Evolutionary conservation across 2,329 filamentous ascomycete genomes (phyloP), one percentile per base, ranked within the genome.

Genomic region (Berkeleyomyces rouxiae): DNA sequence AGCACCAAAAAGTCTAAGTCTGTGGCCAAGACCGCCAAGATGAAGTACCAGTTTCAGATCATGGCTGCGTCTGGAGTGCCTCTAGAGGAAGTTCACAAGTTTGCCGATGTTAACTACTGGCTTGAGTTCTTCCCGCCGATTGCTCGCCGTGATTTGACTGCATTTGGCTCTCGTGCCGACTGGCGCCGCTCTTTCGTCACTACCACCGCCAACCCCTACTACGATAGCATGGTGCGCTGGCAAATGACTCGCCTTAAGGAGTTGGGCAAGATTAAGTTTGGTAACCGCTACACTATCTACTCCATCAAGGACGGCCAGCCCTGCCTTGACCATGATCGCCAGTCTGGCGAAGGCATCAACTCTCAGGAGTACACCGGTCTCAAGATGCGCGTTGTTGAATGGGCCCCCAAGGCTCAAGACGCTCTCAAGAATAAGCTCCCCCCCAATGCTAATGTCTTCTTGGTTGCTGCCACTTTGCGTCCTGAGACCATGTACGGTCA

Each of bases 401-500:
- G 91, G 91, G 82, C 90, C 0, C 83, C 87, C 39, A 80, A 85
- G 66, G 87, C 90, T 33, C 82, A 83, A 67, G 82, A 86, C 67
- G 76, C 82, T 61, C 75, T 97, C 64, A 81, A 86, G 71, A 85
- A 82, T 67, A 93, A 92, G 76, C 76, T 97, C 3, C 88, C 92
- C 4, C 80, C 84, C 43, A 84, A 82, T 67, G 86, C 88, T 55
- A 87, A 87, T 66, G 86, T 96, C 63, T 97, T 86, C 77, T 87
- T 97, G 69, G 83, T 97, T 10, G 88, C 93, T 10, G 93, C 93
- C 13, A 97, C 93, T 62, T 81, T 99, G 66, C 82, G 93, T 66
- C 90, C 93, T 2, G 93, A 99, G 78, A 99, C 93, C 43, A 97
- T 99, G 92, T 99, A 97, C 72, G 95, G 95, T 47, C 93, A 97